These are phyloP conservation scores for Leptodermis oblonga DNA, from an alignment of 257 asterid species.

Conservation along the genomic window DNA sequence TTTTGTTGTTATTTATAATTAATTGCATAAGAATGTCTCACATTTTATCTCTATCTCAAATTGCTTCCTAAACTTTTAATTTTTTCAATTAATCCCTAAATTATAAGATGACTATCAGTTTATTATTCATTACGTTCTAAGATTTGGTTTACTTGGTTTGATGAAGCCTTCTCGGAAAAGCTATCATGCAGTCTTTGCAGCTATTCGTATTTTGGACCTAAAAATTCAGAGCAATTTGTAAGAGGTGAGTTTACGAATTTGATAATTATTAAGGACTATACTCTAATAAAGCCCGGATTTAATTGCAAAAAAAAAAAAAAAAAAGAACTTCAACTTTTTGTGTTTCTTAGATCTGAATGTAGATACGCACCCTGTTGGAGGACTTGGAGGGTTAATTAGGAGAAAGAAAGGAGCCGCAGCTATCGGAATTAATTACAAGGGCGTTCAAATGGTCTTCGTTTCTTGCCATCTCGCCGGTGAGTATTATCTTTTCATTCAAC, in stretches of 20 bases:
- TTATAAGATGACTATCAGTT: too few relatives aligned
- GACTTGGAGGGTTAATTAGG: conserved; percentile 60
- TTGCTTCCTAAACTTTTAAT: too few relatives aligned
- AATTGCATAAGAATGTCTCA: too few relatives aligned
- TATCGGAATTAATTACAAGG: conserved; percentile 44
- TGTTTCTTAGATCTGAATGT: conserved; percentile 38
- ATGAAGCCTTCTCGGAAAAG: conserved; percentile 48
- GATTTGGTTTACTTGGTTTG: background rate
- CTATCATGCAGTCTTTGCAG: conserved; percentile 62
- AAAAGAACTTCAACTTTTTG: too few relatives aligned
- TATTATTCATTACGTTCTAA: background rate
- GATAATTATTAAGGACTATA: too few relatives aligned
- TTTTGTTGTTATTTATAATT: too few relatives aligned
- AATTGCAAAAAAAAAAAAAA: too few relatives aligned
- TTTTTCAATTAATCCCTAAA: too few relatives aligned
- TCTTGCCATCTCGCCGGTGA: conserved; percentile 77
- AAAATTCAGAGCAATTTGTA: conserved; percentile 25
- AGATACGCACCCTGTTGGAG: conserved; percentile 55
- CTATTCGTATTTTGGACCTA: conserved; percentile 51
- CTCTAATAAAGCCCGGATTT: too few relatives aligned
- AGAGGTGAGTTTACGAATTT: conserved; percentile 28
- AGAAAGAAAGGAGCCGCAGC: conserved; percentile 76
- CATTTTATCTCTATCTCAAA: too few relatives aligned
- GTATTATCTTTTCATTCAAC: too few relatives aligned
- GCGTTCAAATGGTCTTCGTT: conserved; percentile 45